phyloP scores from a whole-genome alignment of 805 yeast species.

The Candida adriatica region DNA sequence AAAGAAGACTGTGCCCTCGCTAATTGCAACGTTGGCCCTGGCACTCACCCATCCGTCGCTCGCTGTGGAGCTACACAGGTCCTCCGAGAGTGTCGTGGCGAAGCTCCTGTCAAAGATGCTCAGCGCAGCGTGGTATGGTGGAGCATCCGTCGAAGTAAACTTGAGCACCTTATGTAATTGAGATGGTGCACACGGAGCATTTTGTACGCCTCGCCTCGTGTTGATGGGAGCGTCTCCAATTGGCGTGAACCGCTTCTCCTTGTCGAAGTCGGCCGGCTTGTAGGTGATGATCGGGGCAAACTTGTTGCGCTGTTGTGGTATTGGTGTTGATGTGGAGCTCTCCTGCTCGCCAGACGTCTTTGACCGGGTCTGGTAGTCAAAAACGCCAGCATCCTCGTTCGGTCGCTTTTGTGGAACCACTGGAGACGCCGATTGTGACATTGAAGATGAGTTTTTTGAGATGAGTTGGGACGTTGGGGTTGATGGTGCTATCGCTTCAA shows the following conservation, averaged over 20 bases:
- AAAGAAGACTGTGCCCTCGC: conserved; percentile 76
- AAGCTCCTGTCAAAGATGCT: conserved; percentile 65
- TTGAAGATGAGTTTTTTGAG: neutral
- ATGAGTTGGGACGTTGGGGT: too few relatives aligned
- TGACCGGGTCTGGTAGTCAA: conserved; percentile 7
- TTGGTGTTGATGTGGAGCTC: neutral
- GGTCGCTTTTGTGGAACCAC: conserved; percentile 4
- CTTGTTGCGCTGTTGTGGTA: conserved; percentile 11
- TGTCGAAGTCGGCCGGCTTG: conserved; percentile 16
- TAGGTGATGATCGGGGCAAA: conserved; percentile 21
- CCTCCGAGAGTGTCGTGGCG: conserved; percentile 40
- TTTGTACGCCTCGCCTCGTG: conserved; percentile 66
- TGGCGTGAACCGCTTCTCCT: conserved; percentile 28
- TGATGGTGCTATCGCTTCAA: too few relatives aligned
- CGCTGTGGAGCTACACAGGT: conserved; percentile 43
- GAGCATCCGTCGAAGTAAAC: conserved; percentile 68
- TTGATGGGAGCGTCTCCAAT: conserved; percentile 80
- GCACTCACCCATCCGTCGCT: conserved; percentile 75
- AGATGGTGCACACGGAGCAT: conserved; percentile 70
- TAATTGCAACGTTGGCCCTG: conserved; percentile 64
- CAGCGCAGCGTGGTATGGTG: conserved; percentile 54
- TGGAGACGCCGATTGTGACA: conserved; percentile 1
- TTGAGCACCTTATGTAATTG: conserved; percentile 48
- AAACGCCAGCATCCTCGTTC: conserved; percentile 1
- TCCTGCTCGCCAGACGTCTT: neutral